These are phyloP conservation scores for Orbilia oligospora DNA, from an alignment of 2,329 filamentous ascomycete genomes.

Conservation along the genomic window DNA sequence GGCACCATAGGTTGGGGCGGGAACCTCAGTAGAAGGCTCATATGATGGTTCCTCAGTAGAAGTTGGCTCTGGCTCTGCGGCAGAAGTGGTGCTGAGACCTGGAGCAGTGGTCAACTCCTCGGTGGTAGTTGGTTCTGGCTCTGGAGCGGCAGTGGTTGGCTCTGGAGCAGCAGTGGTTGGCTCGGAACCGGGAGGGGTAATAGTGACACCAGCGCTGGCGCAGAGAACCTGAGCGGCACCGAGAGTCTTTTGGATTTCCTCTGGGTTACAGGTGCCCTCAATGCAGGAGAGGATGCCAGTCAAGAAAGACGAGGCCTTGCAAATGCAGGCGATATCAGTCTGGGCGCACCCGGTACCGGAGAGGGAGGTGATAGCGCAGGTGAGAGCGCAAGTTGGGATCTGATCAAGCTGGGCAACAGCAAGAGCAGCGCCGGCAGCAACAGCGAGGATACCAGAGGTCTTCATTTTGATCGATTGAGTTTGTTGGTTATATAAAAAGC, in stretches of 20 bases:
- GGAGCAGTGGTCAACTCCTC: constrained; percentile 17
- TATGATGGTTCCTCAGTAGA: constrained; percentile 11
- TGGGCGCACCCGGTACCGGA: constrained; percentile 35
- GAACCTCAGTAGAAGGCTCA: constrained; percentile 11
- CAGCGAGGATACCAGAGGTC: constrained; percentile 52
- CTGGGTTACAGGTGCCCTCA: constrained; percentile 24
- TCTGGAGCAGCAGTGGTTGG: constrained; percentile 20
- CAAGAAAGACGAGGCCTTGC: constrained; percentile 33
- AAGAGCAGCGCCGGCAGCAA: constrained; percentile 51
- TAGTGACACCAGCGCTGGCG: constrained; percentile 49
- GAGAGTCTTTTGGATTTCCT: constrained; percentile 37
- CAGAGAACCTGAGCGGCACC: constrained; percentile 46
- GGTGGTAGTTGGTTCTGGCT: constrained; percentile 18
- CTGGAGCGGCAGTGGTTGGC: constrained; percentile 4
- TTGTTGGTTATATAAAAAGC: constrained; percentile 38
- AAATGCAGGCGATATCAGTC: constrained; percentile 56
- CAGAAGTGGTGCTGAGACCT: constrained; percentile 2
- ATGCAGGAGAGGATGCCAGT: constrained; percentile 47
- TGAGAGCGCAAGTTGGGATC: constrained; percentile 52
- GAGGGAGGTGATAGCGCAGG: constrained; percentile 49
- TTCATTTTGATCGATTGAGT: constrained; percentile 58
- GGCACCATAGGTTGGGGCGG: constrained; percentile 14
- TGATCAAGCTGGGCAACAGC: constrained; percentile 52
- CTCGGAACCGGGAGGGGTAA: constrained; percentile 36
- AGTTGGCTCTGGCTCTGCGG: constrained; percentile 17